Conservation (phyloP, 2,329 filamentous ascomycete species). For the Penicillium sp. region DNA sequence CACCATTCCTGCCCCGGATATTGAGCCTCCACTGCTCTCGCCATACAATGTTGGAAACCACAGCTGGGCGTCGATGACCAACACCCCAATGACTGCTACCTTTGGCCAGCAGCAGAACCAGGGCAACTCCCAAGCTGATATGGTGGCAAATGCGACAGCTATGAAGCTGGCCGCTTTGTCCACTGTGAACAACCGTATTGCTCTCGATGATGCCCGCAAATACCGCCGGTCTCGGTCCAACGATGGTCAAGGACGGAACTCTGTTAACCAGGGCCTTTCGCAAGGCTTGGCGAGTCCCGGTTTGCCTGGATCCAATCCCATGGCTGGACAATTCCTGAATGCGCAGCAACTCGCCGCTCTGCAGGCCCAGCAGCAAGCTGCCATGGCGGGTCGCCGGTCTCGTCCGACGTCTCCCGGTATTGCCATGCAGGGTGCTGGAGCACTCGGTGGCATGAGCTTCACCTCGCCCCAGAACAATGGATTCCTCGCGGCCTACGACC, state of each 20-base stretch:
- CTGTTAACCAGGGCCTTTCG: constrained; percentile 61
- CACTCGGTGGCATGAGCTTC: constrained; percentile 68
- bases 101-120: constrained; percentile 61
- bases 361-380: constrained; percentile 64
- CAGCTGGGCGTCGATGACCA: constrained; percentile 98
- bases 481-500: constrained; percentile 84
- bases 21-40: constrained; percentile 80
- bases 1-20: constrained; percentile 72
- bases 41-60: constrained; percentile 75
- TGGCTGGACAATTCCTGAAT: constrained; percentile 83
- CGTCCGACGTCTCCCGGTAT: constrained; percentile 88
- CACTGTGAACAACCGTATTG: constrained; percentile 97
- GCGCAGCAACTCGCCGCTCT: constrained; percentile 82
- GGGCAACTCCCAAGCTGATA: constrained; percentile 74
- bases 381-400: constrained; percentile 69
- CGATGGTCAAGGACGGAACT: constrained; percentile 60
- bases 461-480: constrained; percentile 91
- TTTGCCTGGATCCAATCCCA: constrained; percentile 72
- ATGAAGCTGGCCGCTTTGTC: constrained; percentile 98
- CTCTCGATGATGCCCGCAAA: constrained; percentile 93
- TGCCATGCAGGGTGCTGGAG: constrained; percentile 64
- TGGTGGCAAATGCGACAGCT: constrained; percentile 97
- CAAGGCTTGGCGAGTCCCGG: constrained; percentile 63
- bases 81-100: constrained; percentile 90
- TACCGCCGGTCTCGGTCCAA: constrained; percentile 89